Percentiles rank a stretch among this genome's conserved stretches.
Conservation (phyloP, 305 asterid genomes). For the Rubia balearica region DNA sequence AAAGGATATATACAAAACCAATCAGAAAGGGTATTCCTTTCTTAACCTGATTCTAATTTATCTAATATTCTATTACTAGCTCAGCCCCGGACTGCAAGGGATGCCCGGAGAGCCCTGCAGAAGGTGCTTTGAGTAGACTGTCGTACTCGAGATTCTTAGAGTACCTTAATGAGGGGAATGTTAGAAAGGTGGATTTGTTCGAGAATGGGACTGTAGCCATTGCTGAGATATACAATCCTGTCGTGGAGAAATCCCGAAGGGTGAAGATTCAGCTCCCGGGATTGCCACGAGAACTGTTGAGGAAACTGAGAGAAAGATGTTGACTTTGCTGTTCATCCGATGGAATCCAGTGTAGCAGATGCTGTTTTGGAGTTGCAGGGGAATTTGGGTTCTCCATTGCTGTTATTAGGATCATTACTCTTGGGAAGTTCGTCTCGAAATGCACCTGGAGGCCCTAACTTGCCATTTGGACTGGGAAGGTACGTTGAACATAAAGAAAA, state of each 20-base stretch:
- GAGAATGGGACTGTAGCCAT: conserved; percentile 54
- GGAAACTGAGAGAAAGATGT: conserved; percentile 48
- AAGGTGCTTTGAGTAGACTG: conserved; percentile 49
- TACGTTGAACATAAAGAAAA: conserved; percentile 3
- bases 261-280: conserved; percentile 67
- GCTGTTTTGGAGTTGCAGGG: conserved; percentile 47
- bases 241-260: conserved; percentile 43
- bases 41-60: too few relatives aligned
- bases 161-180: conserved; percentile 47
- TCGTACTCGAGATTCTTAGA: conserved; percentile 61
- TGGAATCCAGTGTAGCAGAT: conserved; percentile 25
- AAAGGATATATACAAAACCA: too few relatives aligned
- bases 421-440: conserved; percentile 33
- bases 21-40: too few relatives aligned
- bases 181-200: conserved; percentile 52
- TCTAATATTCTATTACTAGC: too few relatives aligned
- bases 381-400: conserved; percentile 53
- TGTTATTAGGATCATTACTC: conserved; percentile 40
- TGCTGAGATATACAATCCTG: conserved; percentile 53
- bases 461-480: conserved; percentile 74
- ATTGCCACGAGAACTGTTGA: conserved; percentile 44
- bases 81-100: conserved; percentile 25
- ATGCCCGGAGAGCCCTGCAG: conserved; percentile 38
- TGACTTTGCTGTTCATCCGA: conserved; percentile 52
- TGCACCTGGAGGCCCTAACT: conserved; percentile 48